These are phyloP conservation scores for Nigrograna mackinnonii DNA, from an alignment of 2,329 filamentous ascomycete genomes.

Conservation along the genomic window DNA sequence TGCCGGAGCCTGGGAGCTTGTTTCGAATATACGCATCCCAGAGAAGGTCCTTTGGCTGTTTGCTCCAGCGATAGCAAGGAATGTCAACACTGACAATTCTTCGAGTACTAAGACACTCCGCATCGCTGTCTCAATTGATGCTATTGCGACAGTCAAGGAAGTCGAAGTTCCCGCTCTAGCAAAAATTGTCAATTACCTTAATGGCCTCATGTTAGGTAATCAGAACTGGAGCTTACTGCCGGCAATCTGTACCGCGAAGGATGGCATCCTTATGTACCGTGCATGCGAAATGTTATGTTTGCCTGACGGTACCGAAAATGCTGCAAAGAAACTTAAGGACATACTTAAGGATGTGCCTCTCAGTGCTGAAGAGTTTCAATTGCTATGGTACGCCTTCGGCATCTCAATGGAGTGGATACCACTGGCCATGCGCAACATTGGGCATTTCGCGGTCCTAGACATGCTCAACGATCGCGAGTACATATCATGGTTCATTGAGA, in stretches of 20 bases:
- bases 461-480: background rate
- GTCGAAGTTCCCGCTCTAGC: background rate
- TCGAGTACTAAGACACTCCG: background rate
- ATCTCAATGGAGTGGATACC: background rate
- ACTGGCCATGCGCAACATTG: background rate
- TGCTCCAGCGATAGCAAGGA: no score
- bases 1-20: background rate
- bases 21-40: background rate
- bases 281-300: background rate
- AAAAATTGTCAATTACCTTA: background rate
- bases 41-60: background rate
- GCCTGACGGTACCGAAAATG: background rate
- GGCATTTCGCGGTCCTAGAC: background rate
- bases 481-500: background rate
- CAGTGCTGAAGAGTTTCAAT: background rate
- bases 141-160: background rate
- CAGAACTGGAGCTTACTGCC: background rate
- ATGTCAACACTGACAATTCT: background rate
- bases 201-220: background rate
- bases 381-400: background rate
- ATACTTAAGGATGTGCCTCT: background rate
- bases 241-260: background rate
- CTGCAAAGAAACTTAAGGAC: background rate
- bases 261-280: background rate
- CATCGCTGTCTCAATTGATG: background rate